phyloP scores from a whole-genome alignment of 176 grass and related monocot genomes.

The Rhynchospora breviuscula region DNA sequence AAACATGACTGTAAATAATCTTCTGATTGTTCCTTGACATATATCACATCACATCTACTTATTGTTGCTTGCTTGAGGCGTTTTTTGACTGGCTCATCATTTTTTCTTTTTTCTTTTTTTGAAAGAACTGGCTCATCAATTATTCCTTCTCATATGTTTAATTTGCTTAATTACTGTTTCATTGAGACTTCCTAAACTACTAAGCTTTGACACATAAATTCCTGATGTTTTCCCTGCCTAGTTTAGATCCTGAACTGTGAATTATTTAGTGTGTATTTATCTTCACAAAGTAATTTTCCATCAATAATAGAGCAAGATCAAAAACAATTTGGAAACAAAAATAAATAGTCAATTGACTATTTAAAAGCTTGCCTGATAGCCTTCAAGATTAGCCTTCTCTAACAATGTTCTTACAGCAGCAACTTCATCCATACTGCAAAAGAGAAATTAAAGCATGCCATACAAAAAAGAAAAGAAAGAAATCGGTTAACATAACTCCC shows the following conservation, averaged over 20 bases:
- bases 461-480: too few species aligned
- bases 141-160: background rate
- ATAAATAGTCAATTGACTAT: background rate
- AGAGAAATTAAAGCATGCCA: constrained; percentile 14
- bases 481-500: background rate
- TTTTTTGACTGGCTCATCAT: background rate
- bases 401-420: constrained; percentile 62
- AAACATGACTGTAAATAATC: background rate
- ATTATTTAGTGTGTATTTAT: background rate
- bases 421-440: constrained; percentile 70
- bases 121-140: background rate
- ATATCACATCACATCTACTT: background rate
- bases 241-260: background rate
- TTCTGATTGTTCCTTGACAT: background rate
- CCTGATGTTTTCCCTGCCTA: background rate
- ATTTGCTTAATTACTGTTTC: background rate
- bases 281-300: background rate
- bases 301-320: background rate
- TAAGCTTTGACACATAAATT: background rate
- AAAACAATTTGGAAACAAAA: background rate
- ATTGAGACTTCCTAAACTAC: background rate
- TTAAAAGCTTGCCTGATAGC: constrained; percentile 65
- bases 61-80: background rate
- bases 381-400: constrained; percentile 74
- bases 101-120: background rate